Percentiles rank a stretch among this genome's conserved stretches.
phyloP scores from a whole-genome alignment of 2,329 filamentous ascomycete genomes.

The Taxawa tesnikishii region DNA sequence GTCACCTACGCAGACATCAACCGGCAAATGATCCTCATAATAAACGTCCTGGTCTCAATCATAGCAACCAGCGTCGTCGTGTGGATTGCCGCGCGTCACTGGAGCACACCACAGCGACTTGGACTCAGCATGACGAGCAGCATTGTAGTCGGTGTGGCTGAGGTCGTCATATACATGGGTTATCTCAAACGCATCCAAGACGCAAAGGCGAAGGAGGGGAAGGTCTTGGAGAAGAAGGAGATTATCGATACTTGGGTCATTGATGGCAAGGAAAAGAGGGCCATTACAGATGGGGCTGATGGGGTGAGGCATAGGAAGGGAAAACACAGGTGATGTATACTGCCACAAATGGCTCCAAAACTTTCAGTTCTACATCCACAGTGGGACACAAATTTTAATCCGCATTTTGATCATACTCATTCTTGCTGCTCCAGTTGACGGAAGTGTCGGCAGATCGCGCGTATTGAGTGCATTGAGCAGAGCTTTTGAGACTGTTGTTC shows the following conservation, averaged over 20 bases:
- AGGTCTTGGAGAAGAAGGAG: conserved; percentile 52
- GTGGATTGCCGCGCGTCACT: conserved; percentile 68
- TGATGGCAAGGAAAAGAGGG: conserved; percentile 14
- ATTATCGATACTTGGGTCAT: conserved; percentile 61
- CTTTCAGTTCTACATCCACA: no score
- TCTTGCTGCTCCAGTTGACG: no score
- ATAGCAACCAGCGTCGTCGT: conserved; percentile 65
- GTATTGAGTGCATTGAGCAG: no score
- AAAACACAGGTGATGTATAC: conserved; percentile 32
- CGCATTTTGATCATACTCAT: no score
- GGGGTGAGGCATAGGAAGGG: conserved; percentile 29
- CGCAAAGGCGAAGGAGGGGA: conserved; percentile 51
- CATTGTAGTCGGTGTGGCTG: conserved; percentile 57
- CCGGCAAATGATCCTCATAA: conserved; percentile 69
- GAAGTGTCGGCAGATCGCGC: no score
- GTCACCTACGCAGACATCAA: conserved; percentile 62
- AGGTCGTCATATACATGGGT: conserved; percentile 64
- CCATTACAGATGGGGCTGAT: conserved; percentile 8
- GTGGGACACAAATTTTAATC: no score
- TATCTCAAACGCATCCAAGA: conserved; percentile 62
- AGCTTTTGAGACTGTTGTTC: no score
- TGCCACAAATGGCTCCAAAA: no score
- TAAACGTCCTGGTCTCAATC: conserved; percentile 83
- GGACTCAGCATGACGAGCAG: conserved; percentile 61
- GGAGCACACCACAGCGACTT: conserved; percentile 57